These are phyloP conservation scores for Cyberlindnera saturnus DNA, from an alignment of 805 yeast species.

Conservation along the genomic window DNA sequence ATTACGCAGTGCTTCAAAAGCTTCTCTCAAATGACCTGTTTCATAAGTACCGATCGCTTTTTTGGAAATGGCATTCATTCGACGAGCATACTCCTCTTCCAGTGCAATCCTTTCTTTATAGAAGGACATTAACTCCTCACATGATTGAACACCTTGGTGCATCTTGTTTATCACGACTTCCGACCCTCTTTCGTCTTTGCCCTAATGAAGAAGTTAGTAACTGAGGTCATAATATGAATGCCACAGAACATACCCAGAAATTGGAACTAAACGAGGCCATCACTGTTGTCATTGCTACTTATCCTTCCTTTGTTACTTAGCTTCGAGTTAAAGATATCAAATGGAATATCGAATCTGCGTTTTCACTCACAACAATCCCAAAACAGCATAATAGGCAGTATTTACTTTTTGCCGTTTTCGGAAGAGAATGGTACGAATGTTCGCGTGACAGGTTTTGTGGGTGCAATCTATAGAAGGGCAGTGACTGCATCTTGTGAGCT, in stretches of 20 bases:
- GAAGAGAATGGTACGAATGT: conserved; percentile 1
- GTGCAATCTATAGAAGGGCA: no score
- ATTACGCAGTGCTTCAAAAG: conserved; percentile 50
- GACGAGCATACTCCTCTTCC: conserved; percentile 68
- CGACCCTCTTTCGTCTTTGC: conserved; percentile 56
- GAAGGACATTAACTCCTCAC: conserved; percentile 41
- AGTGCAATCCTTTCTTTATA: conserved; percentile 53
- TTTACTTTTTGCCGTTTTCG: conserved; percentile 20
- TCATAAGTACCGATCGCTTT: conserved; percentile 50
- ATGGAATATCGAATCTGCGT: not conserved
- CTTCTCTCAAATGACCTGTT: conserved; percentile 50
- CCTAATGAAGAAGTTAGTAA: conserved; percentile 33
- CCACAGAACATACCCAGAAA: conserved; percentile 37
- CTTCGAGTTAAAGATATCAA: not conserved
- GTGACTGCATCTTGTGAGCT: no score
- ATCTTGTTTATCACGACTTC: conserved; percentile 48
- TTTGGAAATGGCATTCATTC: conserved; percentile 44
- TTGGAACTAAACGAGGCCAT: conserved; percentile 33
- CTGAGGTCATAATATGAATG: not conserved
- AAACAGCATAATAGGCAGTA: conserved; percentile 2
- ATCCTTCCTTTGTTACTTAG: not conserved
- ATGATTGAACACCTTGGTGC: conserved; percentile 53
- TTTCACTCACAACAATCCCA: not conserved
- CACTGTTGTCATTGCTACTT: not conserved
- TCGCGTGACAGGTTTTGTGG: no score